Conservation (phyloP, 768 basidiomycete species). For the Amanita thiersii region DNA sequence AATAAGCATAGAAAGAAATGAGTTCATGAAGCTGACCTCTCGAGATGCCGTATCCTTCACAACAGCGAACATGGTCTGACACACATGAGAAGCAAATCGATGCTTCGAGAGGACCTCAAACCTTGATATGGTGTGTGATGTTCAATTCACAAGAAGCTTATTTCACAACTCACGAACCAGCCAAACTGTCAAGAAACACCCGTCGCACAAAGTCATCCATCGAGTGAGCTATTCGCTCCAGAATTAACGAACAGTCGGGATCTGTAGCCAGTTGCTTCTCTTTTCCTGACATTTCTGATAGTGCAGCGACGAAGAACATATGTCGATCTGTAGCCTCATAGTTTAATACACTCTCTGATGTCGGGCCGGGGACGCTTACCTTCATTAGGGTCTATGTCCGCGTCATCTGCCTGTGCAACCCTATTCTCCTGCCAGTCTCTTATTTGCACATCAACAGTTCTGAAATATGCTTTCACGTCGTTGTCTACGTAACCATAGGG, state of each 20-base stretch:
- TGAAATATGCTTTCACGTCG: constrained; percentile 90
- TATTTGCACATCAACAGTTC: constrained; percentile 81
- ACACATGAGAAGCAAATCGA: constrained; percentile 93
- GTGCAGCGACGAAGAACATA: constrained; percentile 73
- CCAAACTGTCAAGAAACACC: constrained; percentile 81
- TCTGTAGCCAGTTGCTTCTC: constrained; percentile 90
- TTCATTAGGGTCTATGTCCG: constrained; percentile 48
- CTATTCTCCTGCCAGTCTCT: constrained; percentile 72
- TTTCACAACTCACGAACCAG: constrained; percentile 67
- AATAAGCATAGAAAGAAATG: background rate
- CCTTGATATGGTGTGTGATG: constrained; percentile 22
- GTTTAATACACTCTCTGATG: background rate
- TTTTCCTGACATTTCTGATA: constrained; percentile 79
- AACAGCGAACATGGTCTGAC: constrained; percentile 78
- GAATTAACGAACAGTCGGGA: constrained; percentile 82
- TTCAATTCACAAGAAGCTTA: background rate
- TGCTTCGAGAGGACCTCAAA: constrained; percentile 63
- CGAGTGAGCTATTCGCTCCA: constrained; percentile 86
- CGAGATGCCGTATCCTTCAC: constrained; percentile 54
- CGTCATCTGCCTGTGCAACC: constrained; percentile 31
- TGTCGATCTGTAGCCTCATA: constrained; percentile 47
- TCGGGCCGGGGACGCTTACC: constrained; percentile 29
- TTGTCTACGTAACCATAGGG: constrained; percentile 88
- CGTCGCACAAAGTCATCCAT: constrained; percentile 96
- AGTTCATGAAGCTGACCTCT: constrained; percentile 39